Base-by-base conservation (phyloP, 1,139 yeast species). In the Debaryomyces nepalensis region DNA sequence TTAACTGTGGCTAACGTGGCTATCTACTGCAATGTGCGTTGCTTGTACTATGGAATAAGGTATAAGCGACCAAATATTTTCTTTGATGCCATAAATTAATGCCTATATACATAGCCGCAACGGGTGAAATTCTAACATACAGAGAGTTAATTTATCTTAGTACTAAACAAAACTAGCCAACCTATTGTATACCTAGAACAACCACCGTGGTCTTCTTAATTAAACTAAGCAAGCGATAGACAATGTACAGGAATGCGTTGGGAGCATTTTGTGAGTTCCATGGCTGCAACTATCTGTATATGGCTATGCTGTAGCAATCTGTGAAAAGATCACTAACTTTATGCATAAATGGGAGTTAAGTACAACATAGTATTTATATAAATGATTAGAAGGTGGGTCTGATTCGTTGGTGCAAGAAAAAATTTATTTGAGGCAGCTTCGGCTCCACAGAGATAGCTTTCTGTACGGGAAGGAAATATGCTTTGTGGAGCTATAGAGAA, bases 201-300 rank as follows among this genome's bases (percentile, higher is more conserved):
- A 27, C 31, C 21, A 29, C 18, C 32, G 21, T 29, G 21, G 32
- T 29, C 21, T 9, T 27, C 21, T 16, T 29, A 29, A 29, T 29
- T 10, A 10, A n/a, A 16, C 11, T 22, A 22, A 22, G 21, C 5
- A 14, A 18, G 14, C 15, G 5, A 10, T n/a, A 22, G 32, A 29
- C n/a, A 16, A 15, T 29, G 18, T 29, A 29, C 32, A 29, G 32
- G 32, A 29, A 29, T 29, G 21, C 32, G 18, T 16, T 16, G 1
- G 23, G 6, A n/a, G n/a, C n/a, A n/a, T n/a, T n/a, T n/a, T n/a
- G n/a, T n/a, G n/a, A n/a, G n/a, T n/a, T n/a, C n/a, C n/a, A n/a
- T 31, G 34, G 34, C 34, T 31, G 34, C 34, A 31, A 31, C 34
- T 31, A 19, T 31, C 34, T 31, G 18, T 31, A 31, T 31, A 31